Evolutionary conservation across 73 alveolate genomes (phyloP), one percentile per base, ranked within the genome.

Genomic region (Uronychia setigera): DNA sequence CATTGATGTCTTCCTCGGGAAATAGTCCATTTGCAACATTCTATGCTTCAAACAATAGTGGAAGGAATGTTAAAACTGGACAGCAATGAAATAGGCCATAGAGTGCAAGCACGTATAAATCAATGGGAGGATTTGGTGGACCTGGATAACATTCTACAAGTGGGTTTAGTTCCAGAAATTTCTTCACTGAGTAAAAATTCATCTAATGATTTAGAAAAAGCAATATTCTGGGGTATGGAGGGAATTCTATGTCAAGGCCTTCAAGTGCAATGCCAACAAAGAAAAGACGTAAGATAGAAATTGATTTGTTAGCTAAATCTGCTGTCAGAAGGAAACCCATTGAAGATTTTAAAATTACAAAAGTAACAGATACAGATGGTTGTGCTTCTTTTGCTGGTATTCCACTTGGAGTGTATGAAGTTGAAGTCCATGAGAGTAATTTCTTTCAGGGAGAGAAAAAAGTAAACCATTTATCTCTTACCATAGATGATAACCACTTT

Each of bases 321-420:
- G 67, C n/a, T 11, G 19, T 46, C 67, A 46, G 67, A 13, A 59
- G 31, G 26, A 78, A 31, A 33, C 32, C 32, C 28, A 33, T 78
- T 26, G 35, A 78, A 1, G 84, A 78, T 31, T 32, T 78, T 1
- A 59, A 0, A 0, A 11, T 78, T 19, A 32, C 29, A 0, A 5
- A 31, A 26, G 29, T 31, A 1, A 82, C 84, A 25, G 89, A 86
- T 75, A 27, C 60, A 14, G 80, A 80, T 33, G 88, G 88, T 9
- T 5, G 46, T 33, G 76, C 78, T 28, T 0, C 34, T 25, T 86
- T 86, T 31, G 79, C 31, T 0, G 77, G 32, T 19, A 33, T 86
- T 80, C 87, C 92, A 33, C 58, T 35, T 5, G 83, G 77, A 0
- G 85, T 86, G 29, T 86, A 80, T 32, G 82, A 80, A 80, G 35